These are phyloP conservation scores for Hypoxylon sp. DNA, from an alignment of 2,329 filamentous ascomycete species.

Conservation along the genomic window DNA sequence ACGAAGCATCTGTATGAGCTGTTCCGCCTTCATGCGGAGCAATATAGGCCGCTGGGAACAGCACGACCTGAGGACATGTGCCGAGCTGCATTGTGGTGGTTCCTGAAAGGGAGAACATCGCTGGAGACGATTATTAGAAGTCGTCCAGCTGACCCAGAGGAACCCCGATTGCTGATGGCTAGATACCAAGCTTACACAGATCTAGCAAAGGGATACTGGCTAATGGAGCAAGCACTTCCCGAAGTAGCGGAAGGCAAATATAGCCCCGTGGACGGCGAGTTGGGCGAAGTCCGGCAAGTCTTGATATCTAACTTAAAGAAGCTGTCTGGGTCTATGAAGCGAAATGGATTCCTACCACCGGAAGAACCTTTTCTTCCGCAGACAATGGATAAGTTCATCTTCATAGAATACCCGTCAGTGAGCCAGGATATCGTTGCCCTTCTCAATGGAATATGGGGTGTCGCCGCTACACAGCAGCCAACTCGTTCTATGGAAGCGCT, in stretches of 20 bases:
- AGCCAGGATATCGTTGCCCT: conserved; percentile 78
- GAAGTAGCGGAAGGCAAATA: conserved; percentile 61
- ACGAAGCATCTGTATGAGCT: conserved; percentile 80
- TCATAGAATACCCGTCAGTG: conserved; percentile 81
- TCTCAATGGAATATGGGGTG: conserved; percentile 71
- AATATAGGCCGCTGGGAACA: conserved; percentile 73
- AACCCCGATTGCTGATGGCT: conserved; percentile 66
- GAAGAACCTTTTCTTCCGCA: conserved; percentile 78
- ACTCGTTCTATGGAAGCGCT: conserved; percentile 66
- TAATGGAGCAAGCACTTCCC: conserved; percentile 69
- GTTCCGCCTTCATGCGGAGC: conserved; percentile 82
- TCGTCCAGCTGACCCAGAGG: conserved; percentile 66
- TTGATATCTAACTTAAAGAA: conserved; percentile 77
- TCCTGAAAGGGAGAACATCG: conserved; percentile 81
- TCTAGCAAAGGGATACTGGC: conserved; percentile 87
- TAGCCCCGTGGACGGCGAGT: conserved; percentile 59
- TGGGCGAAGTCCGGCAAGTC: conserved; percentile 66
- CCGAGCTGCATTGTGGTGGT: conserved; percentile 88
- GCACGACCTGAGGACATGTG: conserved; percentile 76
- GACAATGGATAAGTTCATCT: conserved; percentile 83
- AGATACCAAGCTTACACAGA: conserved; percentile 86
- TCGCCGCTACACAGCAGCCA: conserved; percentile 62
- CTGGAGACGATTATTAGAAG: conserved; percentile 79
- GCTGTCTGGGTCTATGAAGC: conserved; percentile 83
- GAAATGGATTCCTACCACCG: conserved; percentile 82